Conservation (phyloP, 129 eudicot species). For the Cynara cardunculus region DNA sequence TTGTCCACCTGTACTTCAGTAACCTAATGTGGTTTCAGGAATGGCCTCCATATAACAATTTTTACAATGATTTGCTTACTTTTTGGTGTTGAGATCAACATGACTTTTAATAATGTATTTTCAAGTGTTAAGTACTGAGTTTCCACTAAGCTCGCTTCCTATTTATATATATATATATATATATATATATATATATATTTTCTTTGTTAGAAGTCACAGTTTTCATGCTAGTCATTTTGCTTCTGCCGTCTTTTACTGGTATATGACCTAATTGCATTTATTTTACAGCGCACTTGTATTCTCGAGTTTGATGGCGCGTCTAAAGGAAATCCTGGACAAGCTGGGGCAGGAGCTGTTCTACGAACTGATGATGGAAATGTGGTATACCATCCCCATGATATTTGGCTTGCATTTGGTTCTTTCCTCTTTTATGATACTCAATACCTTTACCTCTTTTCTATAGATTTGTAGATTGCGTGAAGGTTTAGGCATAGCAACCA, state of each 20-base stretch:
- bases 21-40: not conserved
- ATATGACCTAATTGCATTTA: conserved; percentile 21
- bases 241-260: not conserved
- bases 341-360: conserved; percentile 95
- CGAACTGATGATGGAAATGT: conserved; percentile 70
- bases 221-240: not conserved
- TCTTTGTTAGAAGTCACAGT: not conserved
- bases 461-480: conserved; percentile 90
- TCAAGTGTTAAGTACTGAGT: not conserved
- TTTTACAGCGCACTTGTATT: conserved; percentile 64
- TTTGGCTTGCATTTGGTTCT: not conserved
- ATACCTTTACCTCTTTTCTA: not conserved
- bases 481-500: conserved; percentile 88
- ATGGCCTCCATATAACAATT: not conserved
- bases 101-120: too few relatives aligned
- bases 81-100: too few relatives aligned
- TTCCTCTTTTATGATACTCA: conserved; percentile 5
- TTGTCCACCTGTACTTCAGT: not conserved
- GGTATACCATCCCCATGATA: conserved; percentile 29
- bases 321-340: conserved; percentile 98
- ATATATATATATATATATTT: not conserved
- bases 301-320: conserved; percentile 99
- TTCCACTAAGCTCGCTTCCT: not conserved
- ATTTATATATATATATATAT: not conserved
- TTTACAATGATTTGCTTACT: too few relatives aligned